Evolutionary conservation across 2,329 filamentous ascomycete species (phyloP), one percentile per base, ranked within the genome.

Genomic region (Pseudopyricularia javanii): DNA sequence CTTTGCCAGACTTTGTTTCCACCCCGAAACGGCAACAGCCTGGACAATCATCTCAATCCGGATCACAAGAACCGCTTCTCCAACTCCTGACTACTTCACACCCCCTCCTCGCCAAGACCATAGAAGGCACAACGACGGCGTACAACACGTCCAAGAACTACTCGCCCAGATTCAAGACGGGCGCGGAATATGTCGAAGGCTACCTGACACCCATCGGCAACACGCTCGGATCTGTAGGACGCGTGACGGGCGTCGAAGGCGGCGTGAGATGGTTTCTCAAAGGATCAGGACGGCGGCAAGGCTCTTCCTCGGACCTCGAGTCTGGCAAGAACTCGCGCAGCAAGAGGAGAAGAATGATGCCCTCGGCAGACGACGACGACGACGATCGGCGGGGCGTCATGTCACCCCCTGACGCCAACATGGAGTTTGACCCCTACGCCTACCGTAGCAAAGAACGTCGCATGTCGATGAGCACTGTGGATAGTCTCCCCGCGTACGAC

Each of bases 141-240:
- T 97, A 97, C 65, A 85, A 86, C 28, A 84, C 79, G 3, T 90
- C 88, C 11, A 96, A 97, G 68, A 88, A 91, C 59, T 94, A 91
- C 62, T 94, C 89, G 1, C 90, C 91, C 0, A 80, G 55, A 86
- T 88, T 96, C 64, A 90, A 88, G 66, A 86, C 87, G n/a, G 82
- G 90, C 56, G 91, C 88, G 49, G 89, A 95, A 65, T 89, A 94
- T 61, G 83, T 96, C 20, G 91, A 97, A 67, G 85, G 88, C 48
- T 91, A 88, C 59, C 81, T 95, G 51, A 88, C 86, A 1, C 90
- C 89, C 1, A 82, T 96, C 51, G 88, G 88, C 51, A 93, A 88
- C 62, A 93, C 88, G 0, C 87, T 95, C 30, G 87, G 88, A 14
- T 86, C 82, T 0, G 87, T 95, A 6, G 86, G 89, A 30, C 81